Evolutionary conservation across 2,329 filamentous ascomycete species (phyloP).

Genomic region (Aureobasidium sp.): DNA sequence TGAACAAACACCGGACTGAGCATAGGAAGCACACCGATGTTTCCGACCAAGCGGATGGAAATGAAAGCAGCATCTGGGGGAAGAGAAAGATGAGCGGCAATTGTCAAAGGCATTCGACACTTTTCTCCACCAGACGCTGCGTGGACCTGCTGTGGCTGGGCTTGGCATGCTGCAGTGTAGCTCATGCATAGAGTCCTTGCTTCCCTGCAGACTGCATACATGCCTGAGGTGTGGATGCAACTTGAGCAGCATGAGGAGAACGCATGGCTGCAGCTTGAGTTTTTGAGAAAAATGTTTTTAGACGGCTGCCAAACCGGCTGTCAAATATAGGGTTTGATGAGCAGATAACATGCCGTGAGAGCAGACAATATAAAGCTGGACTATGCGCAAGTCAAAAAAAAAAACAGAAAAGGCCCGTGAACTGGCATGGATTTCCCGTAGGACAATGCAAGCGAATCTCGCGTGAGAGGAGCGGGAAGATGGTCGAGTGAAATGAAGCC

Average conservation of each 20-base stretch:
- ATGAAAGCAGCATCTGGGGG: too few relatives aligned
- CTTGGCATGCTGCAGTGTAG: slow-evolving; percentile 5
- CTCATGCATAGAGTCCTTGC: slow-evolving; percentile 7
- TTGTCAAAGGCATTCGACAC: not conserved
- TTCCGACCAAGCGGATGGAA: not conserved
- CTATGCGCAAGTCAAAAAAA: not conserved
- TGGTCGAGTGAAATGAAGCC: not conserved
- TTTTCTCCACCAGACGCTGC: not conserved
- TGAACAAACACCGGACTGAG: not conserved
- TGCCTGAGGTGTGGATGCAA: not conserved
- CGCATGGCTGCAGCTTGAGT: not conserved
- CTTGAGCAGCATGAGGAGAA: not conserved
- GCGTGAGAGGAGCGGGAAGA: not conserved
- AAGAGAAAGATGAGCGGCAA: not conserved
- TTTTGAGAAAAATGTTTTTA: not conserved
- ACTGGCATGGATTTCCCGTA: not conserved
- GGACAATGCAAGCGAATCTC: not conserved
- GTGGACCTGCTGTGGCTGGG: not conserved
- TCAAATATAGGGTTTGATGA: slow-evolving; percentile 8
- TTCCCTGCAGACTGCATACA: slow-evolving; percentile 1
- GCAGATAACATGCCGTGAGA: not conserved
- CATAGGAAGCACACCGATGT: not conserved
- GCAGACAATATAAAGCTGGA: not conserved
- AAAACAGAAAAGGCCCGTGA: not conserved
- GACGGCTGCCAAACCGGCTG: not conserved